phyloP scores from a whole-genome alignment of 305 asterid genomes.

The Fraxinus sp. region DNA sequence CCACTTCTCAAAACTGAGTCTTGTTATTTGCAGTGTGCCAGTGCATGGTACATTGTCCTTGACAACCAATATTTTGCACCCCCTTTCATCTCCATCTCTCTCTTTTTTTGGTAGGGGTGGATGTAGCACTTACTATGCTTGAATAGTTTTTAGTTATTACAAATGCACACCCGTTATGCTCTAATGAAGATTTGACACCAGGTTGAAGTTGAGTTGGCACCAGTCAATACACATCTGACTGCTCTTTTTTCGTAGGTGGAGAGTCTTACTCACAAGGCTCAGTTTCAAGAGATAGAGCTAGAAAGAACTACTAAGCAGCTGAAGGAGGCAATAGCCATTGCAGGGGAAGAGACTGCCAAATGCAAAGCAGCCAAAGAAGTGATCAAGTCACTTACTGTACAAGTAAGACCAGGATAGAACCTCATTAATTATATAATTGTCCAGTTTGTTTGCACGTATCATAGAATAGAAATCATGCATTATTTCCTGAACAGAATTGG shows the following conservation, averaged over 20 bases:
- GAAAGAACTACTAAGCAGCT: slow-evolving; percentile 64
- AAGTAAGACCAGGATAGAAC: slow-evolving; percentile 41
- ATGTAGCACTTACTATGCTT: not conserved
- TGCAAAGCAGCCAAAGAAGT: slow-evolving; percentile 86
- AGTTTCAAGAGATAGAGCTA: slow-evolving; percentile 63
- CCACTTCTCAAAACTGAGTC: not conserved
- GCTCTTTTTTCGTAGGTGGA: slow-evolving; percentile 48
- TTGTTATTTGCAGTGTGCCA: not conserved
- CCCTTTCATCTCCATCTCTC: not conserved
- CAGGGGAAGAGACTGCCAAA: slow-evolving; percentile 79
- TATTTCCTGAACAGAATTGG: not conserved
- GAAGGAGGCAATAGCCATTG: slow-evolving; percentile 69
- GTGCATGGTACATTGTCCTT: slow-evolving; percentile 15
- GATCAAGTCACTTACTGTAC: slow-evolving; percentile 71
- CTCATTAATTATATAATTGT: slow-evolving; percentile 16
- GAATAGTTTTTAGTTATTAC: not conserved
- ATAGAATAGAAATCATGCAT: not conserved
- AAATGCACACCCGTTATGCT: slow-evolving; percentile 1
- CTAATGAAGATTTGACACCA: slow-evolving; percentile 9
- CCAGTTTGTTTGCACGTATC: not conserved
- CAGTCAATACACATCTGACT: slow-evolving; percentile 13
- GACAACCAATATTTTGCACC: slow-evolving; percentile 2
- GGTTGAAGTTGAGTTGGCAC: not conserved
- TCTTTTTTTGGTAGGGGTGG: slow-evolving; percentile 6
- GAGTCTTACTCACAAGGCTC: slow-evolving; percentile 59